These are phyloP conservation scores for Chalciporus piperatus DNA, from an alignment of 768 basidiomycete genomes.

Conservation along the genomic window DNA sequence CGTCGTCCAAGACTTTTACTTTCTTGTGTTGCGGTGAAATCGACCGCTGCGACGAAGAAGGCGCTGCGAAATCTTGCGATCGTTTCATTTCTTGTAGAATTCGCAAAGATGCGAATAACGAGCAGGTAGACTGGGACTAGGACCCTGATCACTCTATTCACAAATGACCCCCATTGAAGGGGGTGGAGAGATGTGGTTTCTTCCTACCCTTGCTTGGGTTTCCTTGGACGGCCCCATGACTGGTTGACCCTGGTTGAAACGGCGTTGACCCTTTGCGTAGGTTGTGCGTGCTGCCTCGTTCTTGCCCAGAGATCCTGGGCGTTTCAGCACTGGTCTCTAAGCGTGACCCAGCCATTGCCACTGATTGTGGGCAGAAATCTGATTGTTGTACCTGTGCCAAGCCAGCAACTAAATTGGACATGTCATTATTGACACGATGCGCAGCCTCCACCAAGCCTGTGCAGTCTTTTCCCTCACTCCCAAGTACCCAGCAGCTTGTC, in stretches of 20 bases:
- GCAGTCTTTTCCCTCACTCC: too few species aligned
- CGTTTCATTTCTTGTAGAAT: conserved; percentile 28
- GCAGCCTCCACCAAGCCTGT: neutral
- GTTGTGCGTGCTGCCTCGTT: too few species aligned
- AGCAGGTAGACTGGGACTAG: neutral
- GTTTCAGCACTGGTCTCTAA: too few species aligned
- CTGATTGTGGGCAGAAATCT: too few species aligned
- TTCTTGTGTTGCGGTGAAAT: conserved; percentile 37
- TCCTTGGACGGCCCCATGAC: too few species aligned
- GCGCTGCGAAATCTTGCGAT: conserved; percentile 17
- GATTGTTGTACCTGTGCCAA: neutral
- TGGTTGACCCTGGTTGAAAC: too few species aligned
- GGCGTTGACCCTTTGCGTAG: too few species aligned
- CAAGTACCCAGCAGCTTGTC: neutral
- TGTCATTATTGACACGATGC: conserved; percentile 5
- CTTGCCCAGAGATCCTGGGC: too few species aligned
- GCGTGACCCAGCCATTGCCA: too few species aligned
- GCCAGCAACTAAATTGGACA: neutral
- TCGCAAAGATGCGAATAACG: neutral
- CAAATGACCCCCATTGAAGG: neutral
- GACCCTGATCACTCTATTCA: conserved; percentile 3
- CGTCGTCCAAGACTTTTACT: conserved; percentile 30
- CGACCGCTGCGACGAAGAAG: conserved; percentile 16
- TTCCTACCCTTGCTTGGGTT: too few species aligned
- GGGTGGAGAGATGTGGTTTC: too few species aligned